Evolutionary conservation across 2,329 filamentous ascomycete species (phyloP).

Genomic region (Colletotrichum tanaceti): DNA sequence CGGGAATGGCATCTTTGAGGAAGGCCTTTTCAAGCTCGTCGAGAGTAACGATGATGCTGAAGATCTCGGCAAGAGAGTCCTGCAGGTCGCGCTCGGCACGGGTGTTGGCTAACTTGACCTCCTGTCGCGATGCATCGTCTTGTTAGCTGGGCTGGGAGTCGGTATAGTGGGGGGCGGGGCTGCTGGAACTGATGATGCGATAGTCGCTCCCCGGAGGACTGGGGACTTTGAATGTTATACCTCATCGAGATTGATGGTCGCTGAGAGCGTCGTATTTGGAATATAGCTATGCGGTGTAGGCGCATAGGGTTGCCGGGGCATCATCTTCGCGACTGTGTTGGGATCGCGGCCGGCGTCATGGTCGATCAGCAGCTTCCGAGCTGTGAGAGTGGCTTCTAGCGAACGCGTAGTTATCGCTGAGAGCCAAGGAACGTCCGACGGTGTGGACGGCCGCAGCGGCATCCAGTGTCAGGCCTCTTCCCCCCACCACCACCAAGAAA

Average conservation of each 20-base stretch:
- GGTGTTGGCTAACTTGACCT: constrained; percentile 90
- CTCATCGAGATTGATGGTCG: constrained; percentile 94
- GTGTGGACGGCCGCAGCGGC: constrained; percentile 12
- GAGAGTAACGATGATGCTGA: constrained; percentile 95
- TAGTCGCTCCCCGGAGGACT: constrained; percentile 27
- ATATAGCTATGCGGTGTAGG: constrained; percentile 93
- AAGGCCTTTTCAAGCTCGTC: constrained; percentile 98
- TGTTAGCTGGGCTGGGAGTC: constrained; percentile 11
- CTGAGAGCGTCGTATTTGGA: constrained; percentile 82
- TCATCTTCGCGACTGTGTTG: constrained; percentile 56
- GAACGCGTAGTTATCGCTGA: neutral
- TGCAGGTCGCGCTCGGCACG: constrained; percentile 91
- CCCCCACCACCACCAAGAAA: constrained; percentile 3
- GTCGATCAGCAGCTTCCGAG: constrained; percentile 30
- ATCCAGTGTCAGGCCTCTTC: neutral
- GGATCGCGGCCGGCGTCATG: constrained; percentile 34
- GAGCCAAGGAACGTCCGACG: constrained; percentile 21
- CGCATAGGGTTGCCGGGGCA: constrained; percentile 78
- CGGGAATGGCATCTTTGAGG: constrained; percentile 91
- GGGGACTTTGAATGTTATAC: constrained; percentile 57
- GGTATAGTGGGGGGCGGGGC: constrained; percentile 64
- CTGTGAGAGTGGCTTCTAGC: constrained; percentile 25
- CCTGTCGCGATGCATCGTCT: constrained; percentile 61
- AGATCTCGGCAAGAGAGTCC: constrained; percentile 95
- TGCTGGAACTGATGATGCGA: neutral